Evolutionary conservation across 1,139 yeast species (phyloP), one percentile per base, ranked within the genome.

Genomic region (Pichia sp.): DNA sequence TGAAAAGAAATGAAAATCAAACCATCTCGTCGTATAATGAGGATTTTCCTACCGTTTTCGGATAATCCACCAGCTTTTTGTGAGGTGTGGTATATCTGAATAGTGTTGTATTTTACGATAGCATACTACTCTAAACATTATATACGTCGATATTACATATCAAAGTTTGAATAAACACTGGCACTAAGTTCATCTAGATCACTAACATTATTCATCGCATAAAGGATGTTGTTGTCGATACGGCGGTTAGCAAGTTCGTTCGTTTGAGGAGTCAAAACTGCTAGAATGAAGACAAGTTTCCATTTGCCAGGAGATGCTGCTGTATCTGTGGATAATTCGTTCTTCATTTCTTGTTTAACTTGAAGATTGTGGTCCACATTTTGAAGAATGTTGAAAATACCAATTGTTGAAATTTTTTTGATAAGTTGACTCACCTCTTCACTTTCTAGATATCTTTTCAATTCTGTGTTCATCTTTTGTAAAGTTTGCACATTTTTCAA

Each of bases 141-240:
- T 7, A 32, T 22, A 35, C 7, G n/a, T 37, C 18, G 22, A 40
- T 15, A 23, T 25, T 45, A 59, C n/a, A 59, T 53, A 44, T 61
- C 63, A 40, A 85, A 87, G 62, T 88, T 88, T 32, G 96, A 84
- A 65, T 90, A 90, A 11, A 90, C 92, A 58, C 89, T 77, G 6
- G 97, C 97, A 67, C 95, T 82, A 59, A 90, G 77, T 52, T 89
- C 96, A 57, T 87, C 95, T 53, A 90, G 74, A 53, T 81, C 89
- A 25, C 79, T 81, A 32, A 79, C 70, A 47, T 73, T 71, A 60
- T 79, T 79, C 59, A 80, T 61, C 39, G 68, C 68, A 60, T 72
- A 63, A 40, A 73, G 62, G 45, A 76, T 76, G 47, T 73, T 77
- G 54, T 76, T 76, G 26, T 74, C 73, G 26, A 67, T 56, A 8